Evolutionary conservation across 2,329 filamentous ascomycete species (phyloP).

Genomic region (Xylariales sp.): DNA sequence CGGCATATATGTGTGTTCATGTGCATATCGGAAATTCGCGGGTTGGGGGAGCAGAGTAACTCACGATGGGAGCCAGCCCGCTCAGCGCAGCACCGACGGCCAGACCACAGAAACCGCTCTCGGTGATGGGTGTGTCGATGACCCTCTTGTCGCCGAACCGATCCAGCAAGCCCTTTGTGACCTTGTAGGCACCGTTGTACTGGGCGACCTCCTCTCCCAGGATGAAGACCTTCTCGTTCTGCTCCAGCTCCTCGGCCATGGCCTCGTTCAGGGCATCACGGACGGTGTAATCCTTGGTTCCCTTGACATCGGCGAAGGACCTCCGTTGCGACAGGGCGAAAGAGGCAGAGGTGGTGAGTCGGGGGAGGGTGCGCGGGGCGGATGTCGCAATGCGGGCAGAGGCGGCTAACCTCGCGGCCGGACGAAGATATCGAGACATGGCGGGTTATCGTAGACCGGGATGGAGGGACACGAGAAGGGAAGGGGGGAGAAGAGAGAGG

Average conservation of each 20-base stretch:
- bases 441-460: conserved; percentile 35
- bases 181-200: conserved; percentile 99
- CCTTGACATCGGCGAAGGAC: conserved; percentile 65
- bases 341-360: conserved; percentile 51
- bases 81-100: conserved; percentile 95
- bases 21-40: neutral
- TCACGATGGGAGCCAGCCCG: conserved; percentile 91
- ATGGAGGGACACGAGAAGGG: conserved; percentile 22
- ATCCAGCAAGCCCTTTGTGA: conserved; percentile 96
- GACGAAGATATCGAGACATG: conserved; percentile 66
- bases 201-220: conserved; percentile 98
- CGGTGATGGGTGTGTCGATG: conserved; percentile 98
- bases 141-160: conserved; percentile 97
- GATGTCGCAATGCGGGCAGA: conserved; percentile 54
- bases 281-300: conserved; percentile 91
- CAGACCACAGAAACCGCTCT: conserved; percentile 93
- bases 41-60: conserved; percentile 48
- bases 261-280: conserved; percentile 98
- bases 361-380: conserved; percentile 52
- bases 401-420: conserved; percentile 61
- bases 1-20: neutral
- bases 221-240: conserved; percentile 94
- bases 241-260: conserved; percentile 95
- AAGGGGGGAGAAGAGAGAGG: neutral
- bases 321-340: conserved; percentile 60